phyloP scores from a whole-genome alignment of 306 rosid species.

The Castanospermum australe region DNA sequence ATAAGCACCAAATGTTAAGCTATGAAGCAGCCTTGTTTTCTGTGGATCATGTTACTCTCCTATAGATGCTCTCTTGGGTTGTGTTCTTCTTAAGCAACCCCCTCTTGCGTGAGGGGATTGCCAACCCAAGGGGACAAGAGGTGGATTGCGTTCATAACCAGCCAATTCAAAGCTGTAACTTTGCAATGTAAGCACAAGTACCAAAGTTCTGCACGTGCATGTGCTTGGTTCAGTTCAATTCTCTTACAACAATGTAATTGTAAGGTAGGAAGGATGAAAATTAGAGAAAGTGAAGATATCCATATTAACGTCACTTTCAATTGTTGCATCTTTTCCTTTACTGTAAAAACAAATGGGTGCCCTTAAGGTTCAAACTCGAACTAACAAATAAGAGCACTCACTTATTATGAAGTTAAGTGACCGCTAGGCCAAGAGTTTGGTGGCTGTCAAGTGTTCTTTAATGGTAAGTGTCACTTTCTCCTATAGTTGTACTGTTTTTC shows the following conservation, averaged over 20 bases:
- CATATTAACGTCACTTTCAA: too few relatives aligned
- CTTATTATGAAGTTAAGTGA: too few relatives aligned
- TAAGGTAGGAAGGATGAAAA: neutral
- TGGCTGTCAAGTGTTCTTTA: too few relatives aligned
- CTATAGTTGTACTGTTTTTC: too few relatives aligned
- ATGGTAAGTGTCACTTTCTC: too few relatives aligned
- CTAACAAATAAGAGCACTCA: too few relatives aligned
- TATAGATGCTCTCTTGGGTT: constrained; percentile 45
- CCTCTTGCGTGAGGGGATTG: constrained; percentile 33
- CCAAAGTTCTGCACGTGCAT: constrained; percentile 29
- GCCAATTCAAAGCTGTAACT: constrained; percentile 9
- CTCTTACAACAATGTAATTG: neutral
- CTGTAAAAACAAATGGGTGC: too few relatives aligned
- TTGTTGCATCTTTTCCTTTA: too few relatives aligned
- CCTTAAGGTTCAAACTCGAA: too few relatives aligned
- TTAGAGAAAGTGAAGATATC: too few relatives aligned
- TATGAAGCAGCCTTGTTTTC: neutral
- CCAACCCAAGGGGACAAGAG: constrained; percentile 3
- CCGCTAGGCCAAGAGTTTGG: too few relatives aligned
- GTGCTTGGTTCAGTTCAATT: constrained; percentile 7
- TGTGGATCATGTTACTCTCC: constrained; percentile 25
- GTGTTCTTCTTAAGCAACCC: constrained; percentile 18
- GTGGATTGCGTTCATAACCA: neutral
- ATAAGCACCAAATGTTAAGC: neutral
- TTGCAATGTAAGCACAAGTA: constrained; percentile 27